These are phyloP conservation scores for Parsonsia alboflavescens DNA, from an alignment of 257 asterid genomes.

Conservation along the genomic window DNA sequence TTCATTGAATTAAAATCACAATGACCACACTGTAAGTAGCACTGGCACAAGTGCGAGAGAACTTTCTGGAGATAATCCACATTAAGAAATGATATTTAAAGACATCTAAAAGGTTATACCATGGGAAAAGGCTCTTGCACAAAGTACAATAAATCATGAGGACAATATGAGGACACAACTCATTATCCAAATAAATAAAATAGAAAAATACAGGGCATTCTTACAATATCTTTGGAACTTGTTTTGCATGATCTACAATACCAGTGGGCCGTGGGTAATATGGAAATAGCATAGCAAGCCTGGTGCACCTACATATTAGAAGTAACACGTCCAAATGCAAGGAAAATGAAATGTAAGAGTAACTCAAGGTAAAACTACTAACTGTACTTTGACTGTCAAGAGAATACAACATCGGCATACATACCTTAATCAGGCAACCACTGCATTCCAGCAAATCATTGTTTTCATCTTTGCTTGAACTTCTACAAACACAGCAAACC, in stretches of 20 bases:
- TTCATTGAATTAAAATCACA: background rate
- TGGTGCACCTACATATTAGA: slow-evolving; percentile 24
- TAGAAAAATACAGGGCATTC: background rate
- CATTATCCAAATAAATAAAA: background rate
- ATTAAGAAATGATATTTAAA: background rate
- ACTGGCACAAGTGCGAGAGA: background rate
- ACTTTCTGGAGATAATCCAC: background rate
- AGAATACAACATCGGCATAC: slow-evolving; percentile 1
- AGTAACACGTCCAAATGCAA: background rate
- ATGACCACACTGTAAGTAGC: background rate
- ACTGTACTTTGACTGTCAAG: background rate
- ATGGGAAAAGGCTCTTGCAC: background rate
- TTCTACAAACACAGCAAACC: slow-evolving; percentile 37
- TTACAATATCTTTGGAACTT: slow-evolving; percentile 23
- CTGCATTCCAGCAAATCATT: slow-evolving; percentile 32
- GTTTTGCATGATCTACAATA: slow-evolving; percentile 30
- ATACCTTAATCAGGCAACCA: slow-evolving; percentile 40
- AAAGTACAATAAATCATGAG: background rate
- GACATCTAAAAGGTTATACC: background rate
- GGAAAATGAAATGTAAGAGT: slow-evolving; percentile 11
- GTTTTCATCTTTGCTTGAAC: slow-evolving; percentile 30
- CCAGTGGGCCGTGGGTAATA: slow-evolving; percentile 25
- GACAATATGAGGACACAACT: background rate
- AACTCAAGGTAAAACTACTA: slow-evolving; percentile 10
- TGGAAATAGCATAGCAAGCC: slow-evolving; percentile 30